Percentiles rank a stretch among this genome's conserved stretches.
Evolutionary conservation across 768 basidiomycete genomes (phyloP).

Genomic region (Trichaptum fuscoviolaceum): DNA sequence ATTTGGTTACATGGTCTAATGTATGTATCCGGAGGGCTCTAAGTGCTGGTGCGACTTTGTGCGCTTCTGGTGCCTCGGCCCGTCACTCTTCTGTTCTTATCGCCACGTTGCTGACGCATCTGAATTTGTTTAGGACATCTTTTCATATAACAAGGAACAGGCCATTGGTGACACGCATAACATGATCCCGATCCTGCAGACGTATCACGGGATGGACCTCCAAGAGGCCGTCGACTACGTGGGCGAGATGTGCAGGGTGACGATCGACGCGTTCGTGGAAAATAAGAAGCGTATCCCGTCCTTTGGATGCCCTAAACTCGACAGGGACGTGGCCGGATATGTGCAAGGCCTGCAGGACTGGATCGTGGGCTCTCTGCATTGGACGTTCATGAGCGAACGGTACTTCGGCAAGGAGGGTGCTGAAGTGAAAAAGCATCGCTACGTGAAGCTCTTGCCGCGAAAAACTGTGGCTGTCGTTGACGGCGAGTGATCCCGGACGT

Average conservation of each 20-base stretch:
- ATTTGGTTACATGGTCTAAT: slow-evolving; percentile 47
- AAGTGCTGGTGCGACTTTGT: neutral
- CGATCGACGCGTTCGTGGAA: slow-evolving; percentile 47
- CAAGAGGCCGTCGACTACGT: slow-evolving; percentile 62
- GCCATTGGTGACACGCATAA: slow-evolving; percentile 62
- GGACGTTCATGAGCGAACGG: slow-evolving; percentile 65
- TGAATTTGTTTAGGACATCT: slow-evolving; percentile 48
- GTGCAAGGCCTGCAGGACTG: slow-evolving; percentile 62
- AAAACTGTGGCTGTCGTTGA: neutral
- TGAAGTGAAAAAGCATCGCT: slow-evolving; percentile 47
- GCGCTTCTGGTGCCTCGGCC: neutral
- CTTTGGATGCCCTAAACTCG: slow-evolving; percentile 52
- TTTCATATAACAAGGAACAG: slow-evolving; percentile 74
- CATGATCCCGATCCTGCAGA: slow-evolving; percentile 56
- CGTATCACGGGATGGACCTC: slow-evolving; percentile 42
- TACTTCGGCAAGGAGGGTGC: slow-evolving; percentile 61
- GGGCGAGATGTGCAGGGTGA: slow-evolving; percentile 52
- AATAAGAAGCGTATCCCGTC: slow-evolving; percentile 48
- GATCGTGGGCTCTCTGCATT: slow-evolving; percentile 69
- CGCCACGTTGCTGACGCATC: slow-evolving; percentile 11
- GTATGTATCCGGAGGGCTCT: slow-evolving; percentile 18
- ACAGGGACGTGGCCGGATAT: slow-evolving; percentile 52
- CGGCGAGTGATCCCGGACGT: neutral
- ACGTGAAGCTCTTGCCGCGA: slow-evolving; percentile 46
- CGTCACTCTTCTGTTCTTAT: neutral